A percentile compares a stretch with the other conserved stretches of the same genome.
phyloP scores from a whole-genome alignment of 768 basidiomycete genomes.

The Trametes sanguinea region DNA sequence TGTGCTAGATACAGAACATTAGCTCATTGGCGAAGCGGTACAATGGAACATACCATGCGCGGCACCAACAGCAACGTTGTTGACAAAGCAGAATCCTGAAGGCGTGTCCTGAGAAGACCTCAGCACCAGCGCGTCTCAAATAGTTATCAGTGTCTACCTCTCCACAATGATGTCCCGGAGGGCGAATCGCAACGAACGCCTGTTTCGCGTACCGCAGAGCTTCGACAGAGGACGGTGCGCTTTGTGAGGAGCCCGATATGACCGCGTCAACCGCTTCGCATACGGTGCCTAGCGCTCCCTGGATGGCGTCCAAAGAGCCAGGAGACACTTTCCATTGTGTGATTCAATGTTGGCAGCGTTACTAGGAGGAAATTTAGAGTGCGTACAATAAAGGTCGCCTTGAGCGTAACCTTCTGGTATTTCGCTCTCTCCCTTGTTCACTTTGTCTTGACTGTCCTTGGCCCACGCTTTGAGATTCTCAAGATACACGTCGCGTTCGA shows the following conservation, averaged over 20 bases:
- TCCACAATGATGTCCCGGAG: slow-evolving; percentile 94
- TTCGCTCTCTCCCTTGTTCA: slow-evolving; percentile 65
- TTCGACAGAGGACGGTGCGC: background rate
- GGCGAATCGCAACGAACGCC: slow-evolving; percentile 85
- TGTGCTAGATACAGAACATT: slow-evolving; percentile 56
- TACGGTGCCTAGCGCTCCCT: slow-evolving; percentile 79
- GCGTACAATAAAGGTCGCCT: slow-evolving; percentile 82
- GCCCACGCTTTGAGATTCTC: slow-evolving; percentile 63
- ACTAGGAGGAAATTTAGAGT: background rate
- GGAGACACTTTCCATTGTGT: slow-evolving; percentile 63
- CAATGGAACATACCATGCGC: slow-evolving; percentile 70
- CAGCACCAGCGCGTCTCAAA: background rate
- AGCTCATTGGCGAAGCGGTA: too few species aligned
- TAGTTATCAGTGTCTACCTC: slow-evolving; percentile 40
- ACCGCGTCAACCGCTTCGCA: slow-evolving; percentile 87
- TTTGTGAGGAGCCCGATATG: slow-evolving; percentile 26
- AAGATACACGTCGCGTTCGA: slow-evolving; percentile 66
- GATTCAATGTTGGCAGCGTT: background rate
- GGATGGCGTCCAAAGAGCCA: slow-evolving; percentile 71
- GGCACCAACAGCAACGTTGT: slow-evolving; percentile 88
- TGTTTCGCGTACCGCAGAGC: slow-evolving; percentile 16
- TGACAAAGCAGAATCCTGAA: slow-evolving; percentile 93
- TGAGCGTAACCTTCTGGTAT: slow-evolving; percentile 74
- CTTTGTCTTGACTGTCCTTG: slow-evolving; percentile 58
- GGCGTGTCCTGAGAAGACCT: slow-evolving; percentile 55